Percentiles rank a stretch among this genome's conserved stretches.
phyloP scores from a whole-genome alignment of 2,329 filamentous ascomycete genomes.

The Davidsoniella virescens region DNA sequence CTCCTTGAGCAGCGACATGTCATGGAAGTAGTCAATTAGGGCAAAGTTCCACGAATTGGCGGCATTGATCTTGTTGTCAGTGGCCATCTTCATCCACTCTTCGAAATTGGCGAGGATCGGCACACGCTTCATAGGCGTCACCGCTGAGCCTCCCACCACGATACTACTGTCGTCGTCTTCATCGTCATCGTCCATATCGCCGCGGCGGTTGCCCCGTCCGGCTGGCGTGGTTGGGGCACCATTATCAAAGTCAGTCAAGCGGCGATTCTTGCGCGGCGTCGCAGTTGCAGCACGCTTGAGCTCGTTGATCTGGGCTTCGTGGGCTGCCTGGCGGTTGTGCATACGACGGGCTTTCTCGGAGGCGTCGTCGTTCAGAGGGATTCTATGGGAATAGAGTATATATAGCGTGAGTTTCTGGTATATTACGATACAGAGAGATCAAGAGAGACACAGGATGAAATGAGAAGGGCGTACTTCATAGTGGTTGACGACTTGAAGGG shows the following conservation, averaged over 20 bases:
- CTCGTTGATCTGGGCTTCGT: constrained; percentile 84
- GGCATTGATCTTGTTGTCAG: constrained; percentile 98
- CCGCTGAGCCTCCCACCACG: constrained; percentile 54
- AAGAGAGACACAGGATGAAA: constrained; percentile 6
- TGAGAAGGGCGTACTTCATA: constrained; percentile 31
- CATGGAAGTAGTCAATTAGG: constrained; percentile 98
- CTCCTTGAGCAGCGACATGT: constrained; percentile 94
- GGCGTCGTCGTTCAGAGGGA: constrained; percentile 90
- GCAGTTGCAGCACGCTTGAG: constrained; percentile 61
- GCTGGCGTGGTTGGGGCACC: constrained; percentile 38
- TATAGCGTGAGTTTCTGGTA: neutral
- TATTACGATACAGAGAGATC: neutral
- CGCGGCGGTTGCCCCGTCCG: constrained; percentile 25
- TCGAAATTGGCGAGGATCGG: constrained; percentile 96
- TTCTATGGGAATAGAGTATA: constrained; percentile 21
- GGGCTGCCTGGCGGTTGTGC: constrained; percentile 71
- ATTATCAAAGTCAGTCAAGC: constrained; percentile 42
- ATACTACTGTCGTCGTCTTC: constrained; percentile 42
- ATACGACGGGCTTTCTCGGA: constrained; percentile 79
- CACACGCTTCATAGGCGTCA: constrained; percentile 91
- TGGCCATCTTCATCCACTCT: constrained; percentile 99
- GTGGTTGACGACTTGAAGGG: constrained; percentile 36
- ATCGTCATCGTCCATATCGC: constrained; percentile 18
- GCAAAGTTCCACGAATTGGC: constrained; percentile 99
- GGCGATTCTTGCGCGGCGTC: constrained; percentile 48